Percentiles rank a stretch among this genome's conserved stretches.
These are phyloP conservation scores for Phoma sp. DNA, from an alignment of 2,329 filamentous ascomycete species.

Conservation along the genomic window DNA sequence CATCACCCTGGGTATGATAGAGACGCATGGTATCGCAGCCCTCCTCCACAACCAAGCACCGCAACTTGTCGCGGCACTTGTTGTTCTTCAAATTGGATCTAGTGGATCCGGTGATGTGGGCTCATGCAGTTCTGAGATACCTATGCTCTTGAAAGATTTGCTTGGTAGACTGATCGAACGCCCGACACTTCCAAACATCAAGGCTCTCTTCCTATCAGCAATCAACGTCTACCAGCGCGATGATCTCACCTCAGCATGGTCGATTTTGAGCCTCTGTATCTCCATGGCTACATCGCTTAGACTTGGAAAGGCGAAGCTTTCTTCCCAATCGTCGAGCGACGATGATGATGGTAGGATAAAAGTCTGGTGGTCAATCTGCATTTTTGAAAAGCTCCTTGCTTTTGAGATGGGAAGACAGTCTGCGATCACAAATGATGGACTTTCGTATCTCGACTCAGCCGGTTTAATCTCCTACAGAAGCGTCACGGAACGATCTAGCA, in stretches of 20 bases:
- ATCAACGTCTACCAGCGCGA: not conserved
- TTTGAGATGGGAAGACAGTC: not conserved
- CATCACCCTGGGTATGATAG: not conserved
- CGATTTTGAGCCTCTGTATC: not conserved
- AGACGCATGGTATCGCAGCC: not conserved
- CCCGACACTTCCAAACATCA: not conserved
- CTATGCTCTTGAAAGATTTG: not conserved
- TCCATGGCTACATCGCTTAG: not conserved
- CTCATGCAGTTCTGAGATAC: not conserved
- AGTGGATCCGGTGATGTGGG: not conserved
- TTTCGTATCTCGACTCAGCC: not conserved
- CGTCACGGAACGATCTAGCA: not conserved
- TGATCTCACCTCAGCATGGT: not conserved
- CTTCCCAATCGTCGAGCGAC: not conserved
- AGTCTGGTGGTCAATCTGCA: not conserved
- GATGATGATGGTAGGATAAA: not conserved
- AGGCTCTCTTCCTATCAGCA: not conserved
- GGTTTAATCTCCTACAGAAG: not conserved
- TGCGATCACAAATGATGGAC: not conserved
- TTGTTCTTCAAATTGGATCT: not conserved
- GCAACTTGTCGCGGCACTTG: not conserved
- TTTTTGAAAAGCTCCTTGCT: not conserved
- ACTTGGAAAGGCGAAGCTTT: not conserved
- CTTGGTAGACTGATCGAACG: not conserved
- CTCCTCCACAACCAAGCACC: not conserved